Percentiles rank a stretch among this genome's conserved stretches.
phyloP scores from a whole-genome alignment of 208 protist species.

The Trichomonas tenax region DNA sequence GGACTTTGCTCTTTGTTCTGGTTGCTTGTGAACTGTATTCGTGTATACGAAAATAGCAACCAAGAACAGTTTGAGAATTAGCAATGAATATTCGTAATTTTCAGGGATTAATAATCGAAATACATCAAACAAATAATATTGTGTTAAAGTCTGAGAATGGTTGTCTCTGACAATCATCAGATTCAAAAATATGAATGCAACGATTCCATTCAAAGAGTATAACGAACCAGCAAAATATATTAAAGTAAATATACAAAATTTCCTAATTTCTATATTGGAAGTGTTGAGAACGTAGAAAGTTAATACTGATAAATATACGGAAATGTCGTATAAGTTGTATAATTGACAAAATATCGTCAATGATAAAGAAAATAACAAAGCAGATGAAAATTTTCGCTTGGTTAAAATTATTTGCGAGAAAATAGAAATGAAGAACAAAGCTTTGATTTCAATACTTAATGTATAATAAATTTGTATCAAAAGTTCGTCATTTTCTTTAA shows the following conservation, averaged over 20 bases:
- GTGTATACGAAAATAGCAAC: background rate
- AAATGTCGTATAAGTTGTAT: background rate
- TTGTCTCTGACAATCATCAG: background rate
- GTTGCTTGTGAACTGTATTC: background rate
- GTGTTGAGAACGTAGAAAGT: background rate
- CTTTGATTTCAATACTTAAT: background rate
- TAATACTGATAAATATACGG: background rate
- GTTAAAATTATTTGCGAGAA: background rate
- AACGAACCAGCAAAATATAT: background rate
- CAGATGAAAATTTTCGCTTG: background rate
- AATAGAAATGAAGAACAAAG: background rate
- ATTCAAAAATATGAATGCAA: background rate
- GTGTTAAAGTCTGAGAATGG: background rate
- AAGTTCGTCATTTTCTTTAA: background rate
- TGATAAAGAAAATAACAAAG: background rate
- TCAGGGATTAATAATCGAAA: background rate
- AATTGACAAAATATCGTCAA: background rate
- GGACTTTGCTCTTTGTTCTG: background rate
- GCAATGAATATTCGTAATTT: background rate
- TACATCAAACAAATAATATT: background rate
- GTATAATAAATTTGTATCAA: background rate
- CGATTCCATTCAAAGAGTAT: background rate
- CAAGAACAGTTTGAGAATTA: background rate
- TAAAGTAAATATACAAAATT: background rate
- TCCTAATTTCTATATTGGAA: background rate